phyloP scores from a whole-genome alignment of 345 rosid genomes.

The Linum lewisii region DNA sequence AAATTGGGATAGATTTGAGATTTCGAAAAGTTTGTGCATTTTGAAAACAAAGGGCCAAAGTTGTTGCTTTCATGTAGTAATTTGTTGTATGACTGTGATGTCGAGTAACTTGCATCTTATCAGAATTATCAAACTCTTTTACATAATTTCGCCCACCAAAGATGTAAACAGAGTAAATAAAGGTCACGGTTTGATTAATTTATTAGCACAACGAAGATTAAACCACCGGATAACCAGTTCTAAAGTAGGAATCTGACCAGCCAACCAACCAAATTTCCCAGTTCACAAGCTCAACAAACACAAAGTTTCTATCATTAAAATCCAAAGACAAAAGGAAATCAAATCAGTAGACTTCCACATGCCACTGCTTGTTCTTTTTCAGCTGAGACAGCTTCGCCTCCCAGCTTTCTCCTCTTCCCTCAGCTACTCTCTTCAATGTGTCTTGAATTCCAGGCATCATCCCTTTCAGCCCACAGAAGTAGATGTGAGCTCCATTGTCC shows the following conservation, averaged over 20 bases:
- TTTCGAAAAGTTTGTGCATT: too few species aligned
- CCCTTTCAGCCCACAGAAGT: constrained; percentile 95
- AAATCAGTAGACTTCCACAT: constrained; percentile 86
- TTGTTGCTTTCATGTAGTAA: too few species aligned
- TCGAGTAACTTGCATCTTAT: too few species aligned
- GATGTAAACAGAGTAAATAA: not conserved
- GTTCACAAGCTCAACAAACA: not conserved
- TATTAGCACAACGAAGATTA: too few species aligned
- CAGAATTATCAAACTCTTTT: too few species aligned
- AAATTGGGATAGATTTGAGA: too few species aligned
- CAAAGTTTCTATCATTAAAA: constrained; percentile 20
- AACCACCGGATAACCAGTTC: too few species aligned
- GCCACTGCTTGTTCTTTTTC: constrained; percentile 99
- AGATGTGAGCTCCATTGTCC: constrained; percentile 91
- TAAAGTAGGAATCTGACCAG: too few species aligned
- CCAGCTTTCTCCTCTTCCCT: constrained; percentile 86
- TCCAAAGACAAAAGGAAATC: constrained; percentile 17
- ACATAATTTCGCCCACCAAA: too few species aligned
- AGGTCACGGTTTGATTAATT: constrained; percentile 6
- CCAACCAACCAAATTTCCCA: too few species aligned
- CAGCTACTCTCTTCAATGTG: constrained; percentile 80
- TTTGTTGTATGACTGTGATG: too few species aligned
- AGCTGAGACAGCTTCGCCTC: constrained; percentile 86
- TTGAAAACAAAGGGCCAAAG: too few species aligned
- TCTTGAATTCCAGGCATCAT: constrained; percentile 99